Evolutionary conservation across 371 early-diverging fungal genomes (phyloP).

Genomic region (Mortierella sp.): DNA sequence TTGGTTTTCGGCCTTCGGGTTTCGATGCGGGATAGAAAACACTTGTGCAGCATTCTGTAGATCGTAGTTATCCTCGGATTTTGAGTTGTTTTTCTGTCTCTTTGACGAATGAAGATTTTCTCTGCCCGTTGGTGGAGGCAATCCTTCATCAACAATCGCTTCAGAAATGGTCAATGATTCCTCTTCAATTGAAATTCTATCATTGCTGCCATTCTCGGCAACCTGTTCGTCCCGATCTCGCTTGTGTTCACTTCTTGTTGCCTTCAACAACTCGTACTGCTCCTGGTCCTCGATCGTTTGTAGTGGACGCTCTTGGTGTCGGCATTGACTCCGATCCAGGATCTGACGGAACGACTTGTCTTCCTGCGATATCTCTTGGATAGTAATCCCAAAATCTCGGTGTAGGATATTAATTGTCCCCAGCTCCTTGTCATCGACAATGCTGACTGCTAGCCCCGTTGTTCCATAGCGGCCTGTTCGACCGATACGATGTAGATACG

Average conservation of each 20-base stretch:
- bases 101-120: neutral
- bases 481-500: constrained; percentile 77
- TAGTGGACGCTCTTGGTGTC: constrained; percentile 53
- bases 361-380: constrained; percentile 27
- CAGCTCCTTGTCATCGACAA: constrained; percentile 53
- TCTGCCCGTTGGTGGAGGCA: no score
- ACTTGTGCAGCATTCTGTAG: no score
- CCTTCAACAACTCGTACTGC: constrained; percentile 44
- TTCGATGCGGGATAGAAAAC: no score
- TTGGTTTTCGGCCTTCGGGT: no score
- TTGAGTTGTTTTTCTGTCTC: neutral
- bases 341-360: constrained; percentile 20
- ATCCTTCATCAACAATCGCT: no score
- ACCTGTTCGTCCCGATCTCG: neutral
- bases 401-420: constrained; percentile 42
- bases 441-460: constrained; percentile 53
- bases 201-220: neutral
- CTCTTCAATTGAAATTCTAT: no score
- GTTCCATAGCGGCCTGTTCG: constrained; percentile 77
- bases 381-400: constrained; percentile 32
- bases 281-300: constrained; percentile 32
- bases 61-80: no score
- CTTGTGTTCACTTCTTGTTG: constrained; percentile 10
- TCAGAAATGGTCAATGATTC: no score
- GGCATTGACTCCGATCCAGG: constrained; percentile 24